These are phyloP conservation scores for Xylogone sp. DNA, from an alignment of 2,329 filamentous ascomycete species.

Conservation along the genomic window DNA sequence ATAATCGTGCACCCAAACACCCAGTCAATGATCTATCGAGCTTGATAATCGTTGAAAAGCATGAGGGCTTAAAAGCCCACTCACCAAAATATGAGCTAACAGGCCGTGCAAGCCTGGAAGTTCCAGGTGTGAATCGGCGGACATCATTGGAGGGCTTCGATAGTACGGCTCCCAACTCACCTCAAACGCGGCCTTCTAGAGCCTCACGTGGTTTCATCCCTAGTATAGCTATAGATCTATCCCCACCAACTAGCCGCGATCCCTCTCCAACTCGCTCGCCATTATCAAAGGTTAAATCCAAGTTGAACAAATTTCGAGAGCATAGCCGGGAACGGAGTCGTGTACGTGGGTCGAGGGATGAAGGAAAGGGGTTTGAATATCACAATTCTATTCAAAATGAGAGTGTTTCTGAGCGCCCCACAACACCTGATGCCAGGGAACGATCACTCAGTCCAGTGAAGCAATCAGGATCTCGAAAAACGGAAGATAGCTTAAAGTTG, in stretches of 20 bases:
- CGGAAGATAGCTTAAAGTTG: conserved; percentile 45
- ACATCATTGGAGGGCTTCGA: conserved; percentile 38
- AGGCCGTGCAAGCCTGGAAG: conserved; percentile 41
- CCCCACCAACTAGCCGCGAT: conserved; percentile 58
- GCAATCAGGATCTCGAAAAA: conserved; percentile 31
- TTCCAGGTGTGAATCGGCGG: conserved; percentile 34
- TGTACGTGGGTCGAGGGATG: conserved; percentile 35
- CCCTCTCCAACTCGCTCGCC: conserved; percentile 61
- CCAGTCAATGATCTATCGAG: conserved; percentile 14
- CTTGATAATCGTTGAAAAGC: conserved; percentile 15
- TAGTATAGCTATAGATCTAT: conserved; percentile 58
- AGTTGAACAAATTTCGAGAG: conserved; percentile 31
- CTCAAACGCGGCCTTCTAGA: conserved; percentile 17
- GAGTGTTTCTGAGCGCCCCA: conserved; percentile 17
- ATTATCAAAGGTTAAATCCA: conserved; percentile 36
- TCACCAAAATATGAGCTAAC: conserved; percentile 16
- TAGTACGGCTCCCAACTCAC: conserved; percentile 36
- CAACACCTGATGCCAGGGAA: conserved; percentile 10
- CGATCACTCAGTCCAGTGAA: conserved; percentile 35
- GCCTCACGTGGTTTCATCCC: conserved; percentile 43
- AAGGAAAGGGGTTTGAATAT: conserved; percentile 22
- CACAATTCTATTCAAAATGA: conserved; percentile 14
- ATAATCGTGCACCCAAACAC: conserved; percentile 7
- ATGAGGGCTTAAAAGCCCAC: conserved; percentile 11
- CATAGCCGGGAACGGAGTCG: conserved; percentile 44